A percentile compares a stretch with the other conserved stretches of the same genome.
These are phyloP conservation scores for Melianthus villosus DNA, from an alignment of 441 rosid genomes.

Conservation along the genomic window DNA sequence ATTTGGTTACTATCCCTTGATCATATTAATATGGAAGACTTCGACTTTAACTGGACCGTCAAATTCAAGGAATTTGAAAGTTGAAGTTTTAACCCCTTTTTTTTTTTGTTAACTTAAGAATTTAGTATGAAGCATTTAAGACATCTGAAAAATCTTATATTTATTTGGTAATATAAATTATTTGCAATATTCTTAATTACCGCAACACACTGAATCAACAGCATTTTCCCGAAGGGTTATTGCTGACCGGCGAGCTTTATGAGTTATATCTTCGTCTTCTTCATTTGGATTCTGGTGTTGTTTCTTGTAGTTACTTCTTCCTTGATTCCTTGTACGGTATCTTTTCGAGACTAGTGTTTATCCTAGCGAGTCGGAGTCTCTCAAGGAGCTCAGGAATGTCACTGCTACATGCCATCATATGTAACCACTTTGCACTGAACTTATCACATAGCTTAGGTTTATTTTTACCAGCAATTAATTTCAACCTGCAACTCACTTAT, in stretches of 20 bases:
- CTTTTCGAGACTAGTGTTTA: neutral
- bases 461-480: slow-evolving; percentile 4
- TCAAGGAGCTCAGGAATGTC: neutral
- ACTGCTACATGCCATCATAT: neutral
- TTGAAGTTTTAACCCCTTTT: too few species aligned
- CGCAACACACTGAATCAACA: neutral
- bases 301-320: neutral
- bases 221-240: slow-evolving; percentile 16
- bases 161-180: neutral
- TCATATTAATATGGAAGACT: too few species aligned
- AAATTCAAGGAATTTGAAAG: too few species aligned
- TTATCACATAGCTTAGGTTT: neutral
- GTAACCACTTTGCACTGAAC: neutral
- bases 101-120: too few species aligned
- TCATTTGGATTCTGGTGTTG: too few species aligned
- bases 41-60: too few species aligned
- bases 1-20: too few species aligned
- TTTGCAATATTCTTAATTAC: too few species aligned
- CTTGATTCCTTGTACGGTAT: neutral
- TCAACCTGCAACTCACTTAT: too few species aligned
- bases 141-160: too few species aligned
- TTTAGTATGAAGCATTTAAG: too few species aligned
- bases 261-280: slow-evolving; percentile 4
- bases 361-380: neutral
- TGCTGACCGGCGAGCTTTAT: slow-evolving; percentile 20